Evolutionary conservation across 768 basidiomycete genomes (phyloP), one percentile per base, ranked within the genome.

Genomic region (Gyrodon lividus): DNA sequence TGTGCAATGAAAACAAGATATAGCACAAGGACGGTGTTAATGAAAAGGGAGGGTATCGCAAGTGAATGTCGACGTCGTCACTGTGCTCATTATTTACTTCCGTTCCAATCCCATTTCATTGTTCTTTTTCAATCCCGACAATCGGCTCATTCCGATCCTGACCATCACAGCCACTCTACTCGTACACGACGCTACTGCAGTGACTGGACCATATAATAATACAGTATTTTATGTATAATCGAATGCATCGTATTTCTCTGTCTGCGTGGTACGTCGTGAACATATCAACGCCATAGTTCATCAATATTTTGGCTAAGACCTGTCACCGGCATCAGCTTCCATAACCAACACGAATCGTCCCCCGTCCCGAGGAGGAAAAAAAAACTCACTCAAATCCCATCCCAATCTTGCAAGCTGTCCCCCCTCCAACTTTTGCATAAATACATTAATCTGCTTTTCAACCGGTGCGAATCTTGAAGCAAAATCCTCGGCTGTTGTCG

Each of bases 311-410:
- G n/a, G 34, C 22, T 12, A 17, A 43, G 39, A 48, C 37, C 54
- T 65, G 23, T 10, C 28, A n/a, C 17, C 24, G n/a, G 22, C 5
- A 28, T 43, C 24, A 6, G n/a, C 5, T n/a, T 62, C 13, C n/a
- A n/a, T n/a, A n/a, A 62, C 40, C 20, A 26, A 14, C 40, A 10
- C 2, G 31, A 31, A 12, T 14, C 13, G 31, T 14, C 13, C 3
- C 23, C 17, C 7, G 6, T 6, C 7, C 2, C 2, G 22, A 24
- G 24, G 3, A 7, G 9, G n/a, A 34, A 2, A 16, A 33, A 43
- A 30, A 20, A 19, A 52, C 61, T 46, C 16, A 70, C 67, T 59
- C 16, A 56, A 40, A 42, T 60, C 64, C 66, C 64, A 68, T 12
- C 67, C 69, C 5, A 70, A 48, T 4, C 20, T 34, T 23, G 10